Evolutionary conservation across 306 rosid genomes (phyloP).

Genomic region (Prunus mume): DNA sequence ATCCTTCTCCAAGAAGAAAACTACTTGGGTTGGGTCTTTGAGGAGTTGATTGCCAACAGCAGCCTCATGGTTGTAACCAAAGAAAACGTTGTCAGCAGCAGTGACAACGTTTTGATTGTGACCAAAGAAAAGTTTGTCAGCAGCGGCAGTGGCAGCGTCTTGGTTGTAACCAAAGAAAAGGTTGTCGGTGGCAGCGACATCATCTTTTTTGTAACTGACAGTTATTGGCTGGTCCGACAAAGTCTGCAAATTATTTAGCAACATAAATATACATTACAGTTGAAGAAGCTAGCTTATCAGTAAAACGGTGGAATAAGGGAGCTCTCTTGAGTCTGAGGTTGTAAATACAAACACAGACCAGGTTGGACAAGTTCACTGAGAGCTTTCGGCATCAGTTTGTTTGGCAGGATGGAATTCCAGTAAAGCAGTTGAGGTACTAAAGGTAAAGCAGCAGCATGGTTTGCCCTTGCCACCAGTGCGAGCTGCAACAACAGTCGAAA

Average conservation of each 20-base stretch:
- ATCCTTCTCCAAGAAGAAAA: conserved; percentile 68
- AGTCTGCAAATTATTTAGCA: no score
- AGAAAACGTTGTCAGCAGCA: background rate
- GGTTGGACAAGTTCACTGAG: conserved; percentile 34
- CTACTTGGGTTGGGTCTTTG: conserved; percentile 37
- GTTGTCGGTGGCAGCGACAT: background rate
- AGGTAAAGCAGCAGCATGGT: conserved; percentile 26
- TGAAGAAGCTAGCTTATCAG: no score
- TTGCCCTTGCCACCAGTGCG: conserved; percentile 45
- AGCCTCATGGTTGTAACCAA: accelerated
- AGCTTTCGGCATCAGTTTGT: conserved; percentile 56
- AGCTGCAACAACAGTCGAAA: background rate
- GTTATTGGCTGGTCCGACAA: no score
- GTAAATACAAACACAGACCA: conserved; percentile 28
- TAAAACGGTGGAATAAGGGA: no score
- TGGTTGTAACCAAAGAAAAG: accelerated
- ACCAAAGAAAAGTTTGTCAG: accelerated
- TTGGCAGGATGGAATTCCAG: conserved; percentile 58
- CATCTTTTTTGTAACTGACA: background rate
- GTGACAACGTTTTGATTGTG: background rate
- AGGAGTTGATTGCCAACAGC: conserved; percentile 57
- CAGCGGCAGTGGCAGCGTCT: conserved; percentile 16
- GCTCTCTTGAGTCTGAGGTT: background rate
- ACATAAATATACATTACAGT: no score
- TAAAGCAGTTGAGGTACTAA: conserved; percentile 45